Percentiles rank a stretch among this genome's conserved stretches.
phyloP scores from a whole-genome alignment of 306 rosid species.

The Adenanthera pavonina region DNA sequence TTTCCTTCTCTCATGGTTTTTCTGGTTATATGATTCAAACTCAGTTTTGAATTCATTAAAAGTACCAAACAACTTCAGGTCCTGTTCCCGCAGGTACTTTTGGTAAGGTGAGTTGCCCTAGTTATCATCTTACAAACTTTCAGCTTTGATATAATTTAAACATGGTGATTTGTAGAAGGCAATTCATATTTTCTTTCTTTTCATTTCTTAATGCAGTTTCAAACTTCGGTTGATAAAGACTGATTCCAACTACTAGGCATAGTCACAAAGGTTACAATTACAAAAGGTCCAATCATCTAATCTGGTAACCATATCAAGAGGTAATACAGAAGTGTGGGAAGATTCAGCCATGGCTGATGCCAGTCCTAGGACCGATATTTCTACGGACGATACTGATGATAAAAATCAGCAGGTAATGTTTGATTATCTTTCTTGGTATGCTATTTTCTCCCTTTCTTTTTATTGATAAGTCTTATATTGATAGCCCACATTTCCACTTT shows the following conservation, averaged over 20 bases:
- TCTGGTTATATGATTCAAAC: slow-evolving; percentile 48
- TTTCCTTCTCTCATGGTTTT: slow-evolving; percentile 40
- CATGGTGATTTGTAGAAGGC: slow-evolving; percentile 5
- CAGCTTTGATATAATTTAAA: slow-evolving; percentile 13
- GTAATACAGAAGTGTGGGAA: slow-evolving; percentile 52
- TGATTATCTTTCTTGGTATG: slow-evolving; percentile 35
- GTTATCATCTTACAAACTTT: slow-evolving; percentile 34
- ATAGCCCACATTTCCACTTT: slow-evolving; percentile 10
- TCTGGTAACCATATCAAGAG: slow-evolving; percentile 44
- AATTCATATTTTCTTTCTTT: slow-evolving; percentile 14
- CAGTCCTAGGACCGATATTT: slow-evolving; percentile 98
- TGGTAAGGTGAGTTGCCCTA: slow-evolving; percentile 52
- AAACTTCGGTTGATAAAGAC: slow-evolving; percentile 47
- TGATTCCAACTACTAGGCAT: slow-evolving; percentile 37
- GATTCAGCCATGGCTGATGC: slow-evolving; percentile 85
- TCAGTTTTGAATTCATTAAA: slow-evolving; percentile 50
- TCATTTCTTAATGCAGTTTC: slow-evolving; percentile 39
- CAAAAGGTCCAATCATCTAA: slow-evolving; percentile 54
- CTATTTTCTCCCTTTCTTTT: slow-evolving; percentile 17
- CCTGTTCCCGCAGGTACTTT: slow-evolving; percentile 42
- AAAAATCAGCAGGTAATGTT: slow-evolving; percentile 76
- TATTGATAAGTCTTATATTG: slow-evolving; percentile 30
- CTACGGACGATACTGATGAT: slow-evolving; percentile 97
- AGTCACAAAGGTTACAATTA: slow-evolving; percentile 46
- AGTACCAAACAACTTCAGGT: slow-evolving; percentile 45